These are phyloP conservation scores for Leptodontidium sp. DNA, from an alignment of 2,329 filamentous ascomycete genomes.

Conservation along the genomic window DNA sequence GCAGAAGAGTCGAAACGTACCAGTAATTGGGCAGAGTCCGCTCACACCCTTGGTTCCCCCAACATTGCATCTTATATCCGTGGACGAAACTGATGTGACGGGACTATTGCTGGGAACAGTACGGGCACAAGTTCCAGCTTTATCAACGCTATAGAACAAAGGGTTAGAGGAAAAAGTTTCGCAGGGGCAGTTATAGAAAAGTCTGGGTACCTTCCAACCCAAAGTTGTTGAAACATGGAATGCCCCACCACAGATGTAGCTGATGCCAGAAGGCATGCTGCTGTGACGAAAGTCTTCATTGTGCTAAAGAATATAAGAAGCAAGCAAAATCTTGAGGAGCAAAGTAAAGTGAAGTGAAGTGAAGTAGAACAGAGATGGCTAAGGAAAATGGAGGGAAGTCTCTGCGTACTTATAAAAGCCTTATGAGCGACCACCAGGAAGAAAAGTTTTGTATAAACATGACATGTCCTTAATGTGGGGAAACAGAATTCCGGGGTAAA, in stretches of 20 bases:
- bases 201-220: constrained; percentile 45
- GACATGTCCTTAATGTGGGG: constrained; percentile 20
- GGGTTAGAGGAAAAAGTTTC: background rate
- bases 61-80: constrained; percentile 59
- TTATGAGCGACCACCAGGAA: background rate
- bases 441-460: constrained; percentile 17
- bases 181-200: no score
- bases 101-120: constrained; percentile 60
- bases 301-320: background rate
- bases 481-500: constrained; percentile 4
- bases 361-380: background rate
- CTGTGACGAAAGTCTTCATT: constrained; percentile 13
- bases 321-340: background rate
- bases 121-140: constrained; percentile 57
- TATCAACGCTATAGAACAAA: constrained; percentile 52
- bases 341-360: background rate
- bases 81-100: constrained; percentile 56
- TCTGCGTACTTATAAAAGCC: constrained; percentile 16
- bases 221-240: constrained; percentile 49
- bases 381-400: background rate
- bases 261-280: constrained; percentile 35
- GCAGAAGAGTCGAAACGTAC: constrained; percentile 1
- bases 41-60: constrained; percentile 48
- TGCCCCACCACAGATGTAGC: constrained; percentile 55
- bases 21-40: constrained; percentile 43